Evolutionary conservation across 129 eudicot species (phyloP).

Genomic region (Scalesia atractyloides): DNA sequence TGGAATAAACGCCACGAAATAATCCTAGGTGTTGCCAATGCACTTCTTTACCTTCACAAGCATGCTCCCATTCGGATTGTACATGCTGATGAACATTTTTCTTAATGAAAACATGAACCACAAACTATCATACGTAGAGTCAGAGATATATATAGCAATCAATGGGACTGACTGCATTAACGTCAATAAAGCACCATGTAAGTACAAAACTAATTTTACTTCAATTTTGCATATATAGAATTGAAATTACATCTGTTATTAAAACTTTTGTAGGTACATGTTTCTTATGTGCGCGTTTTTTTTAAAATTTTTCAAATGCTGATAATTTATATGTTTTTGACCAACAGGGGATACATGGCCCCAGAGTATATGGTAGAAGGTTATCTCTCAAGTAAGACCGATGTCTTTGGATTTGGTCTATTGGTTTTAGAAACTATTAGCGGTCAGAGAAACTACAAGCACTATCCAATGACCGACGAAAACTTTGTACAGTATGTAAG

Average conservation of each 20-base stretch:
- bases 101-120: neutral
- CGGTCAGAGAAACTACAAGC: neutral
- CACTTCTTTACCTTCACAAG: slow-evolving; percentile 12
- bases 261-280: neutral
- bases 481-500: slow-evolving; percentile 11
- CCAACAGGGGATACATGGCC: slow-evolving; percentile 14
- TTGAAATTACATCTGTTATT: too few relatives aligned
- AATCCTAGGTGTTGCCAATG: slow-evolving; percentile 13
- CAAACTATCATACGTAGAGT: neutral
- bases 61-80: slow-evolving; percentile 4
- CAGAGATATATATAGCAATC: neutral
- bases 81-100: slow-evolving; percentile 10
- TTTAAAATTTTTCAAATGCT: neutral
- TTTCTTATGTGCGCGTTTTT: neutral
- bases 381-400: slow-evolving; percentile 4
- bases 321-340: neutral
- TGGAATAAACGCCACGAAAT: slow-evolving; percentile 9
- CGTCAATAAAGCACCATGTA: slow-evolving; percentile 1
- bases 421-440: slow-evolving; percentile 2
- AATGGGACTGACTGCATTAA: neutral
- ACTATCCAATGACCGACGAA: slow-evolving; percentile 1
- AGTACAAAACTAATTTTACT: slow-evolving; percentile 2
- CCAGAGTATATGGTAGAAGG: neutral
- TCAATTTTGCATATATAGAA: neutral
- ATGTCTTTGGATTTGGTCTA: slow-evolving; percentile 20